A percentile compares a stretch with the other conserved stretches of the same genome.
phyloP scores from a whole-genome alignment of 345 rosid genomes.

The Passiflora organensis region DNA sequence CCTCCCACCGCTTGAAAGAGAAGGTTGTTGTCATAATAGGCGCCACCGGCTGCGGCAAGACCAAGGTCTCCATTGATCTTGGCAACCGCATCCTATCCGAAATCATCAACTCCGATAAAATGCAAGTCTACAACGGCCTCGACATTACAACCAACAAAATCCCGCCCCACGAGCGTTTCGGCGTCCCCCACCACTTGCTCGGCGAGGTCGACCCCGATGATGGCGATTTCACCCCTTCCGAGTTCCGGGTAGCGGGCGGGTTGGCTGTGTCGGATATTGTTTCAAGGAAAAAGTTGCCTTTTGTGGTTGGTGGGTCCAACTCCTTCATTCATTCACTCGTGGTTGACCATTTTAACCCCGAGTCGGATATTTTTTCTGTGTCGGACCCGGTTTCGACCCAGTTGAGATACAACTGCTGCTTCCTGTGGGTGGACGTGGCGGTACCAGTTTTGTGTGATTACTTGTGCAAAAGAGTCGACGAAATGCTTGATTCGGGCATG shows the following conservation, averaged over 20 bases:
- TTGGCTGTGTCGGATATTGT: slow-evolving; percentile 33
- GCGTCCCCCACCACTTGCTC: slow-evolving; percentile 78
- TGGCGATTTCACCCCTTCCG: slow-evolving; percentile 46
- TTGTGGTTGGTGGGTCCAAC: slow-evolving; percentile 91
- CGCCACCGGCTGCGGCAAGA: slow-evolving; percentile 85
- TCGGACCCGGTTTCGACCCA: slow-evolving; percentile 10
- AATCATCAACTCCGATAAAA: slow-evolving; percentile 86
- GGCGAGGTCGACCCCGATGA: slow-evolving; percentile 41
- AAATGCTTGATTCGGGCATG: slow-evolving; percentile 86
- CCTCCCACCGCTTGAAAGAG: slow-evolving; percentile 21
- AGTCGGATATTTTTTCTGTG: slow-evolving; percentile 39
- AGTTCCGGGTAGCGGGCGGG: slow-evolving; percentile 52
- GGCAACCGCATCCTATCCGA: slow-evolving; percentile 46
- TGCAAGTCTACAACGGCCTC: slow-evolving; percentile 70
- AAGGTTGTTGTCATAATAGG: slow-evolving; percentile 77
- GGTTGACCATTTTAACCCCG: slow-evolving; percentile 49
- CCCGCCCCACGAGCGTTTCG: slow-evolving; percentile 43
- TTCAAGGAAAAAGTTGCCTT: slow-evolving; percentile 45
- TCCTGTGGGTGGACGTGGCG: slow-evolving; percentile 80
- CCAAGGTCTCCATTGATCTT: slow-evolving; percentile 74
- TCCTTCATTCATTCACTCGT: slow-evolving; percentile 69
- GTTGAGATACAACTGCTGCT: slow-evolving; percentile 70
- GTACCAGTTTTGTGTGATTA: slow-evolving; percentile 55
- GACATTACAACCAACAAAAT: slow-evolving; percentile 88
- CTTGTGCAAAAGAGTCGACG: slow-evolving; percentile 64